phyloP scores from a whole-genome alignment of 2,329 filamentous ascomycete genomes.

The Trichophyton schoenleinii region DNA sequence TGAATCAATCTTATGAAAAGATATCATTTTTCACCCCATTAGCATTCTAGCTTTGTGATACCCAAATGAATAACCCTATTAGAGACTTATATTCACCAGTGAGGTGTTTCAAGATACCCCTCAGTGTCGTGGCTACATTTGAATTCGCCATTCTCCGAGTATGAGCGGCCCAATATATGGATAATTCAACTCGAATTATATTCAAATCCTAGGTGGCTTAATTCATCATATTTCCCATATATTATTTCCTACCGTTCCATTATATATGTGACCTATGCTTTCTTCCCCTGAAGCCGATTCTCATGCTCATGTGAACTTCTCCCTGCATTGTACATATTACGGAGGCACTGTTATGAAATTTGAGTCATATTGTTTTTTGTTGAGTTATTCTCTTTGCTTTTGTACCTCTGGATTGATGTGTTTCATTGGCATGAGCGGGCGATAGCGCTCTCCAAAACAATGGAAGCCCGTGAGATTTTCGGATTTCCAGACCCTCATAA shows the following conservation, averaged over 20 bases:
- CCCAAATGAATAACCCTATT: too few relatives aligned
- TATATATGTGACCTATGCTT: background rate
- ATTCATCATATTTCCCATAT: background rate
- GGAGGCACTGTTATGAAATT: background rate
- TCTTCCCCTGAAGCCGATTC: background rate
- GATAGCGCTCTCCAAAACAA: background rate
- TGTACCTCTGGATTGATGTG: background rate
- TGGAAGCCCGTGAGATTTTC: background rate
- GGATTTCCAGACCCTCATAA: background rate
- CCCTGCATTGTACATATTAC: background rate
- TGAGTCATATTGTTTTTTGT: background rate
- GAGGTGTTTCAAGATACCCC: too few relatives aligned
- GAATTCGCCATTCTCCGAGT: too few relatives aligned
- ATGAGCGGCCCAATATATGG: too few relatives aligned
- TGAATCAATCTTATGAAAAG: too few relatives aligned
- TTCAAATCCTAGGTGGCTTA: too few relatives aligned
- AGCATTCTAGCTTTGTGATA: too few relatives aligned
- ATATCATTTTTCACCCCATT: too few relatives aligned
- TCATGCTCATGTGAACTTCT: background rate
- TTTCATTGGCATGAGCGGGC: background rate
- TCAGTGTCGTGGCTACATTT: too few relatives aligned
- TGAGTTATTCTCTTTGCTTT: background rate
- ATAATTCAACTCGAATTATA: too few relatives aligned
- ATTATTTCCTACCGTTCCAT: too few relatives aligned
- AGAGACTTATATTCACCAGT: too few relatives aligned